These are phyloP conservation scores for Melaleuca alternifolia DNA, from an alignment of 345 rosid species.

Conservation along the genomic window DNA sequence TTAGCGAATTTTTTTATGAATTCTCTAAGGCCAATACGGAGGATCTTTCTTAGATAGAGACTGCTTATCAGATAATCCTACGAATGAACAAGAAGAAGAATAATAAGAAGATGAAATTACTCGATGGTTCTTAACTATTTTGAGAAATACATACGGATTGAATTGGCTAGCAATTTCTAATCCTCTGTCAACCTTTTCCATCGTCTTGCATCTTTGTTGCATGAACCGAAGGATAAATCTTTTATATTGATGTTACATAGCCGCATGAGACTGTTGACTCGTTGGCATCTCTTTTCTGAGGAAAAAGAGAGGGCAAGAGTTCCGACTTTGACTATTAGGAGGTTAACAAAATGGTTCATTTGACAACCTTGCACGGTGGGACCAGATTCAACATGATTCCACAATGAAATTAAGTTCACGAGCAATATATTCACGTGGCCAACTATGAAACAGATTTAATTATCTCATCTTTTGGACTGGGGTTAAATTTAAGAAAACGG, in stretches of 20 bases:
- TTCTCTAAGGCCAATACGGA: not conserved
- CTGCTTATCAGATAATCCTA: not conserved
- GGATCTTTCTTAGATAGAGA: not conserved
- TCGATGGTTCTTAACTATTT: not conserved
- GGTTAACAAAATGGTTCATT: too few species aligned
- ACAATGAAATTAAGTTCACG: not conserved
- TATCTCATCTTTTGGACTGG: too few species aligned
- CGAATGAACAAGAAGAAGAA: not conserved
- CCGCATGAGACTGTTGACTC: not conserved
- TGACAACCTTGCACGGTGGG: too few species aligned
- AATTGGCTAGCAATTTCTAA: not conserved
- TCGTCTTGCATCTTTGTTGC: not conserved
- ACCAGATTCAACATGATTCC: too few species aligned
- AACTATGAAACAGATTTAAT: too few species aligned
- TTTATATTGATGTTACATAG: not conserved
- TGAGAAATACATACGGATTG: not conserved
- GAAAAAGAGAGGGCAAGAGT: too few species aligned
- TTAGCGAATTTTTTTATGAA: not conserved
- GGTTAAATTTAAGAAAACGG: too few species aligned
- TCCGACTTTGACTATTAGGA: too few species aligned
- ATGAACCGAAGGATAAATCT: too few species aligned
- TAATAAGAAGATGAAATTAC: not conserved
- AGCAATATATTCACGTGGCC: not conserved
- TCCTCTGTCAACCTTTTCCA: not conserved
- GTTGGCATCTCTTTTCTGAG: too few species aligned